Percentiles rank a stretch among this genome's conserved stretches.
These are phyloP conservation scores for Colletotrichum paranaense DNA, from an alignment of 2,329 filamentous ascomycete species.

Conservation along the genomic window DNA sequence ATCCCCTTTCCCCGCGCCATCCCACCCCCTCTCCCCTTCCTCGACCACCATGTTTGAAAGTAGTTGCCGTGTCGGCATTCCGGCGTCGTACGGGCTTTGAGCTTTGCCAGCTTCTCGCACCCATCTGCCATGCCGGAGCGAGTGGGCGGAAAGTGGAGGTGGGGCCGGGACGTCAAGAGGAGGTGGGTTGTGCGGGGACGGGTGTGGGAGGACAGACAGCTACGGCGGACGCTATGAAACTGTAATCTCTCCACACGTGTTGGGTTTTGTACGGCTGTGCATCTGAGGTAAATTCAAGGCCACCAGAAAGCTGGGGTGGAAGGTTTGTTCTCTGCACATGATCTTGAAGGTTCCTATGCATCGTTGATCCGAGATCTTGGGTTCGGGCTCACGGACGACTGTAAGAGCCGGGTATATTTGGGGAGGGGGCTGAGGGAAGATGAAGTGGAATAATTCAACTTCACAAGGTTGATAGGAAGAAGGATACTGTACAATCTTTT, in stretches of 20 bases:
- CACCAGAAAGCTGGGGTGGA: neutral
- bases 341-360: too few relatives aligned
- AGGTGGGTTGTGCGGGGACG: constrained; percentile 25
- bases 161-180: constrained; percentile 13
- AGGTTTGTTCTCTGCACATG: neutral
- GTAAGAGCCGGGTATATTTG: too few relatives aligned
- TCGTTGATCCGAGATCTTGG: neutral
- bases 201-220: neutral
- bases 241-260: neutral
- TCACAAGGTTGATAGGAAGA: too few relatives aligned
- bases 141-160: constrained; percentile 30
- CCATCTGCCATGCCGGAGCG: too few relatives aligned
- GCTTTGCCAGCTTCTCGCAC: too few relatives aligned
- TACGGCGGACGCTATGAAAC: constrained; percentile 5
- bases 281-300: neutral
- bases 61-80: constrained; percentile 22
- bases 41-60: neutral
- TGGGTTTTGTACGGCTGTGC: neutral
- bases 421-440: too few relatives aligned
- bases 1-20: neutral
- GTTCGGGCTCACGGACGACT: neutral
- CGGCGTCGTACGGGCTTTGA: neutral
- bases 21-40: neutral
- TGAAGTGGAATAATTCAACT: too few relatives aligned
- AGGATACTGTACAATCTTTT: too few relatives aligned